Conservation (phyloP, 495 filamentous ascomycete genomes). For the Neurospora sp. region DNA sequence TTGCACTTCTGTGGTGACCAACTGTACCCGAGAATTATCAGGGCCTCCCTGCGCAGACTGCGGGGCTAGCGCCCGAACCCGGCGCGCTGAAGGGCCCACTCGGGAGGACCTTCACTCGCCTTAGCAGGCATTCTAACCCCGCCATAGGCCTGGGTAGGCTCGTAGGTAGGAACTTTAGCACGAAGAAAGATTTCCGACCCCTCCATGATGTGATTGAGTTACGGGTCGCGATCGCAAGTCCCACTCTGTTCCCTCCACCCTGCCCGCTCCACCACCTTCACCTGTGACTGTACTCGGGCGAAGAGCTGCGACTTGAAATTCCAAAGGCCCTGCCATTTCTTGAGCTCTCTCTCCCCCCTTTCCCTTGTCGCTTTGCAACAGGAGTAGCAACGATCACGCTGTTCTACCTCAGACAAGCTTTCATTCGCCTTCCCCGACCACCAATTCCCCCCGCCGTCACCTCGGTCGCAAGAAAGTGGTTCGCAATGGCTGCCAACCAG, state of each 20-base stretch:
- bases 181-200: constrained; percentile 8
- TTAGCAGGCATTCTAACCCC: constrained; percentile 3
- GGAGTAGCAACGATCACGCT: not conserved
- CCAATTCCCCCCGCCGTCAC: constrained; percentile 4
- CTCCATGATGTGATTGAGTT: constrained; percentile 1
- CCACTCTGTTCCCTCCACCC: not conserved
- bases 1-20: not conserved
- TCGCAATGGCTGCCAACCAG: constrained; percentile 28
- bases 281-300: not conserved
- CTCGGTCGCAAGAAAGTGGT: constrained; percentile 3
- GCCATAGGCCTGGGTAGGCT: constrained; percentile 8
- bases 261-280: not conserved
- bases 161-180: not conserved
- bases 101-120: not conserved
- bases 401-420: not conserved
- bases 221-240: not conserved
- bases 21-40: not conserved
- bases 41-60: not conserved
- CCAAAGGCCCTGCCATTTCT: not conserved
- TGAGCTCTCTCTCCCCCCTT: not conserved
- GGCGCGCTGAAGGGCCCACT: constrained; percentile 3
- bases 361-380: not conserved
- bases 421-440: not conserved
- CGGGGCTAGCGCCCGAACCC: constrained; percentile 10
- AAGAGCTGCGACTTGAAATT: not conserved